These are phyloP conservation scores for Blastomyces parvus DNA, from an alignment of 2,329 filamentous ascomycete species.

Conservation along the genomic window DNA sequence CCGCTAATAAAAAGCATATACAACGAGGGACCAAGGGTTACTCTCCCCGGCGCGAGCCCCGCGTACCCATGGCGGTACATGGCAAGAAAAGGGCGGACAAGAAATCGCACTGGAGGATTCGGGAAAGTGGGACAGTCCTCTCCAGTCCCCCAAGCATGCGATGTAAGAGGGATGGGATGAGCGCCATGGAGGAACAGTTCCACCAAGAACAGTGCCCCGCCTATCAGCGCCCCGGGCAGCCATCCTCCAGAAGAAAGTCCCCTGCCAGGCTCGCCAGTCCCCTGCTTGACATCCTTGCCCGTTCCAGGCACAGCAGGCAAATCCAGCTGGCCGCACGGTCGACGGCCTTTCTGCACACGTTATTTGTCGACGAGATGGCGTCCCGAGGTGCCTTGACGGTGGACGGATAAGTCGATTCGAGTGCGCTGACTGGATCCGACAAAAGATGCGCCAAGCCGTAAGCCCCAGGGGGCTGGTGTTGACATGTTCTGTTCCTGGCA, in stretches of 20 bases:
- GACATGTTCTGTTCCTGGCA: neutral
- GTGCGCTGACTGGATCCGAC: neutral
- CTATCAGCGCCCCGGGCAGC: neutral
- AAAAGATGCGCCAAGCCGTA: neutral
- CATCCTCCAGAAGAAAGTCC: neutral
- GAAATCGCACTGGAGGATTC: neutral
- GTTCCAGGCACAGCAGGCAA: conserved; percentile 1
- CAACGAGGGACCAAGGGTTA: conserved; percentile 1
- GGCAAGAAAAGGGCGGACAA: neutral
- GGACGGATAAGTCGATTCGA: neutral
- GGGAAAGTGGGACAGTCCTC: conserved; percentile 7
- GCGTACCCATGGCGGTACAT: neutral
- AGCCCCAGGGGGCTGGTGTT: neutral
- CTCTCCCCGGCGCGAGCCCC: neutral
- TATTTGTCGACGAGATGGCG: neutral
- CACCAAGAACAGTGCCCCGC: neutral
- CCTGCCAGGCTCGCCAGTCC: neutral
- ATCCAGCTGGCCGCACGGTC: conserved; percentile 7
- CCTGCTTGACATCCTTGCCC: conserved; percentile 4
- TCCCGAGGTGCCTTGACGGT: conserved; percentile 1
- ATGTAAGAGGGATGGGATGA: conserved; percentile 1
- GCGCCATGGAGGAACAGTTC: conserved; percentile 2
- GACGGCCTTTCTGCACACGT: neutral
- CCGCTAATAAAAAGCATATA: neutral
- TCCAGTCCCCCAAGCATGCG: neutral